phyloP scores from a whole-genome alignment of 1,139 yeast genomes.

The Diutina scorzettiae region DNA sequence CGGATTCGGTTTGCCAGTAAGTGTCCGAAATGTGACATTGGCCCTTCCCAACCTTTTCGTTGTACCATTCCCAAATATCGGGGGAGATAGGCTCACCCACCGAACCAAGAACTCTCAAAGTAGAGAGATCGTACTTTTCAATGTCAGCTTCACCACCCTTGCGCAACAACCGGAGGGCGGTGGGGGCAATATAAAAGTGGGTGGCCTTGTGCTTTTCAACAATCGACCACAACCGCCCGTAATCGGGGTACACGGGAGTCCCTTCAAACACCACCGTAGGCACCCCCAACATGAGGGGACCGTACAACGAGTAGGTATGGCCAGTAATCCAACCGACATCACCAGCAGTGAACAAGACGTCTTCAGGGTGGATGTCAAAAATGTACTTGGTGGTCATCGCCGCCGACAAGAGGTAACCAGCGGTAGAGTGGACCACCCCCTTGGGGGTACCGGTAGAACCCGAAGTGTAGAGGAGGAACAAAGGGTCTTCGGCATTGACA shows the following conservation, averaged over 20 bases:
- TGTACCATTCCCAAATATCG: conserved; percentile 98
- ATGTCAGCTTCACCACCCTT: conserved; percentile 85
- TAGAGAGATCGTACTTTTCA: conserved; percentile 75
- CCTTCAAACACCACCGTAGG: conserved; percentile 93
- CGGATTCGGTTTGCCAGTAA: conserved; percentile 98
- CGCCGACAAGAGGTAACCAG: conserved; percentile 89
- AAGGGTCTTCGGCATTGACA: conserved; percentile 85
- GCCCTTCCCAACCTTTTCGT: conserved; percentile 80
- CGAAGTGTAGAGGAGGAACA: conserved; percentile 86
- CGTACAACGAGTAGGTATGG: conserved; percentile 91
- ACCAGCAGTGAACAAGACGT: conserved; percentile 90
- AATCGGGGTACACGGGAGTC: conserved; percentile 96
- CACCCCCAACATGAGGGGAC: conserved; percentile 82
- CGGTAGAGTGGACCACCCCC: conserved; percentile 94
- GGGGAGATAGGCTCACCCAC: conserved; percentile 99
- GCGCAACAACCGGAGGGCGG: conserved; percentile 89
- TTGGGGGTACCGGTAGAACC: conserved; percentile 98
- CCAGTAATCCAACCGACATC: conserved; percentile 99
- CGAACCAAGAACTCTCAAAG: conserved; percentile 89
- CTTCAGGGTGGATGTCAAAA: conserved; percentile 83
- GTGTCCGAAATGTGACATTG: conserved; percentile 87
- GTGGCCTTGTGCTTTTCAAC: conserved; percentile 88
- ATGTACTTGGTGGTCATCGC: conserved; percentile 89
- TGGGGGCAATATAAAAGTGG: conserved; percentile 97
- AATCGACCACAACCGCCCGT: conserved; percentile 94